Evolutionary conservation across 2,329 filamentous ascomycete genomes (phyloP), one percentile per base, ranked within the genome.

Genomic region (Diplocarpon rosae): DNA sequence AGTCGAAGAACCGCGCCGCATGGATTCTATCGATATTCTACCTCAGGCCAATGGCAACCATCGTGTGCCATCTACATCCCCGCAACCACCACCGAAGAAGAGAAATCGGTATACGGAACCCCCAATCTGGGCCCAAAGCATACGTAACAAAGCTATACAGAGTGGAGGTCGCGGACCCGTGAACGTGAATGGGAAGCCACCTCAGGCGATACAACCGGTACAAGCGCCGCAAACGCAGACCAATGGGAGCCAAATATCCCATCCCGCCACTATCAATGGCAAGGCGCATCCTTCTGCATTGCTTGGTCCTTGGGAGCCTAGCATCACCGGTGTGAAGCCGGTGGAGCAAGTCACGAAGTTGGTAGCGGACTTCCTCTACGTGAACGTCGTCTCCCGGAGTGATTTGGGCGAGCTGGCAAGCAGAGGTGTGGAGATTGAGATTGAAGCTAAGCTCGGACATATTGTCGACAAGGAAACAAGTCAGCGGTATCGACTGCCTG

Each of bases 391-490:
- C 6, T 68, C 72, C 41, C 78, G 79, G 49, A 69, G 74, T n/a
- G 77, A 85, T 52, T 70, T 80, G 31, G 72, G 72, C 28, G 78
- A 83, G 53, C 74, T 83, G 15, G 64, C 69, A 13, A 73, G 74
- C 41, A 72, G 75, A 13, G 78, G 78, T 6, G 81, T 88, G 12
- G 75, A 86, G 48, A 80, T 95, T 42, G 92, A 98, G 64, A 85
- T 98, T 43, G 92, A 98, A 66, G 92, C 88, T 9, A 96, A 96
- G 63, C 70, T 96, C 38, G 92, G 92, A 14, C 82, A 79, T 20
- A 71, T 96, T 12, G 76, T 90, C 46, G 80, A 86, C 61, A 79
- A 78, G 59, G 75, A 81, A 49, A 84, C 78, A 6, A 76, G 82
- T 45, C 71, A 80, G 37, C 75, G 86, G n/a, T 67, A 89, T 20